Percentiles rank a stretch among this genome's conserved stretches.
Conservation (phyloP, 129 eudicot genomes). For the Flaveria robusta region DNA sequence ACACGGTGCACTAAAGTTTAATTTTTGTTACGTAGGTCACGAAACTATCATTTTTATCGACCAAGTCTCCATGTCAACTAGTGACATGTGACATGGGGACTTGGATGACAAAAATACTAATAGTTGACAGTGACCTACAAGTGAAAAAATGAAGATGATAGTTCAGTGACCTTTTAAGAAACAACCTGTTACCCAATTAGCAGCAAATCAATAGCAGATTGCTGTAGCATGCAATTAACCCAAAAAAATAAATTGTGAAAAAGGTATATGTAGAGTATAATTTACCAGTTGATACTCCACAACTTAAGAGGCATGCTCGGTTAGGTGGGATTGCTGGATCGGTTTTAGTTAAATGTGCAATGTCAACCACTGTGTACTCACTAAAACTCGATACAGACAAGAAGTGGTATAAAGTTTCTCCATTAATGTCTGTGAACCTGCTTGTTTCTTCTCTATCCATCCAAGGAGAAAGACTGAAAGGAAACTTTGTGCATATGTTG, state of each 20-base stretch:
- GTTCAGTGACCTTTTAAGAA: neutral
- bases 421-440: conserved; percentile 86
- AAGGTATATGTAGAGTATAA: neutral
- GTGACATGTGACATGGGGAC: neutral
- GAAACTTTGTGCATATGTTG: conserved; percentile 72
- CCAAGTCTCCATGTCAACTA: neutral
- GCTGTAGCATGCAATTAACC: neutral
- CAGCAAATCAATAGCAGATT: no score
- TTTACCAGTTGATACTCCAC: conserved; percentile 90
- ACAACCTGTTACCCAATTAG: no score
- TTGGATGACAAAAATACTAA: neutral
- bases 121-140: neutral
- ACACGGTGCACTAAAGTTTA: neutral
- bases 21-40: neutral
- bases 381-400: conserved; percentile 68
- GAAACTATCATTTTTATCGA: neutral
- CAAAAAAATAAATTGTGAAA: neutral
- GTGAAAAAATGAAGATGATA: neutral
- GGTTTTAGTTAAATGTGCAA: conserved; percentile 59
- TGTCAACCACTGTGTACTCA: conserved; percentile 84
- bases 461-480: conserved; percentile 59
- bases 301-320: conserved; percentile 81
- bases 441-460: conserved; percentile 77
- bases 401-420: conserved; percentile 69
- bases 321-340: conserved; percentile 75